A percentile compares a stretch with the other conserved stretches of the same genome.
Conservation (phyloP, 1,284 basidiomycete species). For the Puccinia hordei region DNA sequence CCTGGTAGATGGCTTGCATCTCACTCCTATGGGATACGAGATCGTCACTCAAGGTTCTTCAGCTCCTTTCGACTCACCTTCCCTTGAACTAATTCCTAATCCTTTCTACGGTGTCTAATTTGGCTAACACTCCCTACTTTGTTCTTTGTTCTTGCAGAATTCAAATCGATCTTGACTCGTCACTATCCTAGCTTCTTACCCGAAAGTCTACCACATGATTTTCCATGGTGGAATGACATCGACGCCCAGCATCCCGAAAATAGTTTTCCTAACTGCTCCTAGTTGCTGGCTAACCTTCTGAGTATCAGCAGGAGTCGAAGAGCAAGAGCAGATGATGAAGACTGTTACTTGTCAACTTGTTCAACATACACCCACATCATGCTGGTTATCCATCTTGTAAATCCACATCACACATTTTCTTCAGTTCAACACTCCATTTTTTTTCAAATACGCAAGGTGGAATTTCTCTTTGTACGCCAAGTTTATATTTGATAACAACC, state of each 20-base stretch:
- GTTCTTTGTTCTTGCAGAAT: conserved; percentile 15
- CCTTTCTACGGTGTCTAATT: background rate
- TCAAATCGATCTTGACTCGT: conserved; percentile 18
- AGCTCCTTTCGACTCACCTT: background rate
- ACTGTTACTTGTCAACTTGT: background rate
- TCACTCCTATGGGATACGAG: conserved; percentile 44
- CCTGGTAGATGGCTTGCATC: conserved; percentile 49
- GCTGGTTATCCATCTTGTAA: background rate
- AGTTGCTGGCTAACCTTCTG: background rate
- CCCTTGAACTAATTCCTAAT: background rate
- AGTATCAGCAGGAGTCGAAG: background rate
- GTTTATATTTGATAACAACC: no score
- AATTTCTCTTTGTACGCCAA: no score
- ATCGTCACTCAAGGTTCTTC: conserved; percentile 34
- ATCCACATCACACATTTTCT: background rate
- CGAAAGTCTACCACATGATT: conserved; percentile 40
- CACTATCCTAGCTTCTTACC: conserved; percentile 37
- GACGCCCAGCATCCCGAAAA: conserved; percentile 40
- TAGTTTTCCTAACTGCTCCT: conserved; percentile 30
- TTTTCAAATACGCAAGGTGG: no score
- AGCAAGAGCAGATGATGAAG: background rate
- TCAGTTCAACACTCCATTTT: no score
- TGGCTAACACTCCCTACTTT: background rate
- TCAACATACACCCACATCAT: background rate
- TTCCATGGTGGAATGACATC: conserved; percentile 48